Evolutionary conservation across 148 eudicot genomes (phyloP), one percentile per base, ranked within the genome.

Genomic region (Cornus controversa): DNA sequence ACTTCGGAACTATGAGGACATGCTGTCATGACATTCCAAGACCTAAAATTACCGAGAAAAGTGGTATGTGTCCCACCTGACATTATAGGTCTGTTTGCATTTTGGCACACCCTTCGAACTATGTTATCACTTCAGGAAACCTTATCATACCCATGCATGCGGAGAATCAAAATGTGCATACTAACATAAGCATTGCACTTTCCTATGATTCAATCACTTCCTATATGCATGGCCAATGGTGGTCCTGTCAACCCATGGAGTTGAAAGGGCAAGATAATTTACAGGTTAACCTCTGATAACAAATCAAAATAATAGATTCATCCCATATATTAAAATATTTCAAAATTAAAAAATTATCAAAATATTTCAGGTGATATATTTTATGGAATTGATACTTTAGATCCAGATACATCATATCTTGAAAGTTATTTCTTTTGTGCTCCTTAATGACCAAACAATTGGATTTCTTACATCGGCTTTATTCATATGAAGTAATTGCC

Each of bases 1-100:
- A 79, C 27, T 29, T 53, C 63, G 75, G 70, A 75, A 75, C 64
- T 66, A 65, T 25, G 3, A 15, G 16, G 27, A 63, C 14, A 71
- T 23, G 68, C 50, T 37, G 50, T 34, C 40, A 74, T 37, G 69
- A 74, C 0, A 16, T 37, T 63, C 69, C 57, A 74, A 24, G 9
- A 5, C 4, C 23, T 22, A 71, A 23, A 10, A 31, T 22, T 7
- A 63, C 53, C n/a, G 10, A 60, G 54, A 28, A 36, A 64, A 42
- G 42, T 5, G 25, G 9, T 23, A 27, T 24, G 53, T n/a, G 10
- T 64, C 25, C 26, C 70, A 64, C 77, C 23, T 65, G 26, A 66
- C 66, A 45, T 40, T 10, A 75, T 25, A 27, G 26, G 18, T 2
- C 24, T 36, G 27, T 60, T 24, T 25, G 50, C 53, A 36, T 37